Evolutionary conservation across 495 filamentous ascomycete genomes (phyloP).

Genomic region (Hypoxylon fuscum): DNA sequence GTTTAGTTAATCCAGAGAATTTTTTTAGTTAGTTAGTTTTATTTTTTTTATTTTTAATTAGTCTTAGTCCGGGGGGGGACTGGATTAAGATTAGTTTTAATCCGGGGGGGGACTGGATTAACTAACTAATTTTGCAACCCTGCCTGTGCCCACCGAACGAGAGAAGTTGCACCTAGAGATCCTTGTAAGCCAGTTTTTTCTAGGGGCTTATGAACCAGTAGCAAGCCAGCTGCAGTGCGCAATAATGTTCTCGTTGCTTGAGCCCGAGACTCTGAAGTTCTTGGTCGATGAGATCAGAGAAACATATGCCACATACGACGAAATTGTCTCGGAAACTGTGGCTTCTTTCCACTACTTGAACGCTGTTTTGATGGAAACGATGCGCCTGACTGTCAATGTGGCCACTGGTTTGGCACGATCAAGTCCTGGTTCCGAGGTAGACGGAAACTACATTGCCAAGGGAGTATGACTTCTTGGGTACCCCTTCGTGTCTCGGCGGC

Average conservation of each 20-base stretch:
- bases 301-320: slow-evolving; percentile 29
- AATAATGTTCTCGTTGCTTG: slow-evolving; percentile 27
- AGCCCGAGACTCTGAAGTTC: slow-evolving; percentile 9
- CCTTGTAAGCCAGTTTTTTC: slow-evolving; percentile 34
- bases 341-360: slow-evolving; percentile 25
- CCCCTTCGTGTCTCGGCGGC: neutral
- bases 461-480: slow-evolving; percentile 28
- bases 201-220: slow-evolving; percentile 37
- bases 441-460: slow-evolving; percentile 35
- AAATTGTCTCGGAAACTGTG: slow-evolving; percentile 25
- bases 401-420: slow-evolving; percentile 21
- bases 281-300: slow-evolving; percentile 34
- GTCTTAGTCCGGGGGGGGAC: too few species aligned
- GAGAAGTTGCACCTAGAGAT: slow-evolving; percentile 29
- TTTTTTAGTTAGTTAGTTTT: too few species aligned
- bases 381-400: slow-evolving; percentile 19
- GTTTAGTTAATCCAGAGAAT: too few species aligned
- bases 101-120: too few species aligned
- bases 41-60: too few species aligned
- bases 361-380: slow-evolving; percentile 30
- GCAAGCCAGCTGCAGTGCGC: slow-evolving; percentile 13
- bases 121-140: too few species aligned
- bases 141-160: neutral
- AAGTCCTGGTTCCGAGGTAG: slow-evolving; percentile 38
- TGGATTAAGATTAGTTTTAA: too few species aligned